Evolutionary conservation across 495 filamentous ascomycete species (phyloP), one percentile per base, ranked within the genome.

Genomic region (Hyaloscypha bicolor): DNA sequence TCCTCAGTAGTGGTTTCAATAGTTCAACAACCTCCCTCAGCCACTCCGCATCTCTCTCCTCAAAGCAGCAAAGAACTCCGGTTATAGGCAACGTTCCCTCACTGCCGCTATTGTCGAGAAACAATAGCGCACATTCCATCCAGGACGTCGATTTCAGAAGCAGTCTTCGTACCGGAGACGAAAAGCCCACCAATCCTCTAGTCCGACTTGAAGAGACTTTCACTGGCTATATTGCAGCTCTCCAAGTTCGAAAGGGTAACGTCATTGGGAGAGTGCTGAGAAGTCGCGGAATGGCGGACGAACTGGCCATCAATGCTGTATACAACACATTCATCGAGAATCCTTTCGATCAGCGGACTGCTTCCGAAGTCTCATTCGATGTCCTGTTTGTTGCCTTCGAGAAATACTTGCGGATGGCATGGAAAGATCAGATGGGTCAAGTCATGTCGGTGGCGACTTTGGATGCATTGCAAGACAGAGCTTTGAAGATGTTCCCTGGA

Each of bases 371-470:
- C 4, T 84, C 91, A 14, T 87, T 97, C 25, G 93, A 97, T 74
- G 89, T 94, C n/a, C 82, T 97, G 11, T 97, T 97, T 71, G 89
- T 90, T 21, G 92, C 94, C 1, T 99, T 99, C 73, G 93, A 96
- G 71, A 97, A 95, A 66, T 99, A 97, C 68, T 82, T 97, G 73
- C 87, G 86, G 65, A 89, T 91, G 64, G 93, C 93, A 33, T 99
- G 95, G 95, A 87, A 83, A 62, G 88, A 93, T 58, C 90, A 91
- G 68, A 94, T 97, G 82, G 96, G 96, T 0, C 86, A 91, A 3
- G 82, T 98, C 42, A 84, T 98, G 66, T 82, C 88, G 3, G 75
- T 82, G 35, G 79, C 88, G 30, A 82, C 85, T 19, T 78, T 97
- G 32, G 84, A 87, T 59, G 80, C 83, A 14, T 80, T 99, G 29